phyloP scores from a whole-genome alignment of 2,329 filamentous ascomycete species.

The Meredithiella fracta region DNA sequence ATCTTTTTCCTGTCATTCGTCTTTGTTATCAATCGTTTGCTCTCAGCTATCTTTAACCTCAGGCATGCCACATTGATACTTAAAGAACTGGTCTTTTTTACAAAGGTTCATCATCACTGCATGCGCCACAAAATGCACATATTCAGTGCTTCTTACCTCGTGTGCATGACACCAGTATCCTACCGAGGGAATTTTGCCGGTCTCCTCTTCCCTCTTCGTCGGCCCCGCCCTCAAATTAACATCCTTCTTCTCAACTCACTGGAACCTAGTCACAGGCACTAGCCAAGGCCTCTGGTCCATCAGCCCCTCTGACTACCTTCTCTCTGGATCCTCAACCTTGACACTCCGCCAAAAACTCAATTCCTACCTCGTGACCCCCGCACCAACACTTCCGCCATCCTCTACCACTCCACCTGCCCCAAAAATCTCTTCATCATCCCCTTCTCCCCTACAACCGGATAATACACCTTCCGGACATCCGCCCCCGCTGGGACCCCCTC shows the following conservation, averaged over 20 bases:
- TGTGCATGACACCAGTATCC: constrained; percentile 51
- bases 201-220: constrained; percentile 41
- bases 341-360: constrained; percentile 48
- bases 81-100: neutral
- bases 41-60: neutral
- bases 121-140: constrained; percentile 51
- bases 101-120: constrained; percentile 32
- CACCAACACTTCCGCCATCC: constrained; percentile 49
- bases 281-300: constrained; percentile 38
- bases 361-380: constrained; percentile 36
- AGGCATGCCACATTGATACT: no score
- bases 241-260: constrained; percentile 1
- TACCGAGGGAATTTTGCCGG: constrained; percentile 38
- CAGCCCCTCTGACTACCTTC: constrained; percentile 43
- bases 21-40: neutral
- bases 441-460: constrained; percentile 48
- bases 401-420: constrained; percentile 26
- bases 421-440: constrained; percentile 67
- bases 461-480: constrained; percentile 33
- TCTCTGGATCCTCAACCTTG: constrained; percentile 32
- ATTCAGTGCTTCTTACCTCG: constrained; percentile 55
- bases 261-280: neutral
- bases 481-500: constrained; percentile 21
- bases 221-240: constrained; percentile 16
- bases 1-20: neutral